Evolutionary conservation across 768 basidiomycete genomes (phyloP), one percentile per base, ranked within the genome.

Genomic region (Tricholoma saponaceum): DNA sequence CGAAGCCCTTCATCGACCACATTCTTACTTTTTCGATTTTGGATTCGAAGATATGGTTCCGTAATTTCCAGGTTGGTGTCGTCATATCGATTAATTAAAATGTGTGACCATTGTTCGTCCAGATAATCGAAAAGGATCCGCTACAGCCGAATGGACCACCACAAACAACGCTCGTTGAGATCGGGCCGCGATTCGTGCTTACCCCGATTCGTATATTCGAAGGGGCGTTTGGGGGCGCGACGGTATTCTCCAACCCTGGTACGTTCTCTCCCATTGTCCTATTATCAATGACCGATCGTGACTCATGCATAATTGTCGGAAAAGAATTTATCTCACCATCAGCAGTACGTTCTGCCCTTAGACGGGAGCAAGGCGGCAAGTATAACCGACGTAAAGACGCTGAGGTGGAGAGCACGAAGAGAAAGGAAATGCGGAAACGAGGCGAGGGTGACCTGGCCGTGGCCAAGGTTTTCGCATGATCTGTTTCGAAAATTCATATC

Each of bases 191-290:
- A 46, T 97, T 98, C 71, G 97, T 98, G 50, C 78, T 99, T 52
- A 96, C 94, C 33, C 97, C 97, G 9, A 98, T 99, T 65, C 86
- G 94, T 55, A 95, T 99, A 58, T 99, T 99, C 68, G 97, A 99
- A 71, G 97, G 97, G 9, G 93, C 95, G 2, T 98, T 99, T 75
- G 83, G 86, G 58, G 97, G 97, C 20, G 92, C 92, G 12, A 96
- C 94, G 2, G 88, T 99, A 22, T 99, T 87, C 70, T 94, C 94
- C 25, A 99, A 99, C 75, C 89, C 92, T 69, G 93, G 93, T 93
- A 64, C 60, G 82, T 71, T 54, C 23, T 32, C 39, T 50, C 30
- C 41, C 62, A 63, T 64, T 65, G 63, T 67, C 57, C 47, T 37
- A 33, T 25, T 16, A 23, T 25, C 28, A 25, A 51, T 57, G 57